Percentiles rank a stretch among this genome's conserved stretches.
Conservation (phyloP, 2,329 filamentous ascomycete genomes). For the Ambrosiella xylebori region DNA sequence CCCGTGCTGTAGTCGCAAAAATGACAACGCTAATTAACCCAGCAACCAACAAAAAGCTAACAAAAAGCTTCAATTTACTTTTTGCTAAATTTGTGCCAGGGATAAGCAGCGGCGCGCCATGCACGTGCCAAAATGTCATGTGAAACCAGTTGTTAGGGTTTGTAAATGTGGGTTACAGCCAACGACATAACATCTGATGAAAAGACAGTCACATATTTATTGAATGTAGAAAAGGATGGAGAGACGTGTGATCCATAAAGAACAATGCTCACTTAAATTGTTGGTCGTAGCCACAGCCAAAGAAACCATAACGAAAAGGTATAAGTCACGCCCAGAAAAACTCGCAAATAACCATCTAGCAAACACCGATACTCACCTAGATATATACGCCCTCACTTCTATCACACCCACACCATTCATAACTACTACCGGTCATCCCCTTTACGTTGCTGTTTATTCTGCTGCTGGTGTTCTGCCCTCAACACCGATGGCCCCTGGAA, state of each 20-base stretch:
- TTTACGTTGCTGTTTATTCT: neutral
- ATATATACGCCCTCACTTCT: neutral
- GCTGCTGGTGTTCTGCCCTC: conserved; percentile 15
- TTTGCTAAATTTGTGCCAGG: too few relatives aligned
- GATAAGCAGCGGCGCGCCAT: neutral
- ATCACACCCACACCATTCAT: neutral
- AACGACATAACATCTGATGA: neutral
- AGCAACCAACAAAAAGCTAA: conserved; percentile 2
- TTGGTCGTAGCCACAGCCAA: neutral
- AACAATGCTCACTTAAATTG: neutral
- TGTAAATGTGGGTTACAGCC: neutral
- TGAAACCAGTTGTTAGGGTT: neutral
- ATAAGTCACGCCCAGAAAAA: neutral
- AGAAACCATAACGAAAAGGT: neutral
- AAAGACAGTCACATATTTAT: neutral
- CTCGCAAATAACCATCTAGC: neutral
- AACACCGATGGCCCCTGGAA: conserved; percentile 39
- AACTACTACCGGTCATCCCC: neutral
- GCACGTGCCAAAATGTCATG: neutral
- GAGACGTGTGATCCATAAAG: neutral
- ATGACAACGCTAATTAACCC: conserved; percentile 5
- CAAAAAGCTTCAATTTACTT: too few relatives aligned
- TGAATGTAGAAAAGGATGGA: neutral
- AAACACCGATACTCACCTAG: neutral
- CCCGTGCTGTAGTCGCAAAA: neutral